Evolutionary conservation across 2,329 filamentous ascomycete species (phyloP).

Genomic region (Calonectria ilicicola): DNA sequence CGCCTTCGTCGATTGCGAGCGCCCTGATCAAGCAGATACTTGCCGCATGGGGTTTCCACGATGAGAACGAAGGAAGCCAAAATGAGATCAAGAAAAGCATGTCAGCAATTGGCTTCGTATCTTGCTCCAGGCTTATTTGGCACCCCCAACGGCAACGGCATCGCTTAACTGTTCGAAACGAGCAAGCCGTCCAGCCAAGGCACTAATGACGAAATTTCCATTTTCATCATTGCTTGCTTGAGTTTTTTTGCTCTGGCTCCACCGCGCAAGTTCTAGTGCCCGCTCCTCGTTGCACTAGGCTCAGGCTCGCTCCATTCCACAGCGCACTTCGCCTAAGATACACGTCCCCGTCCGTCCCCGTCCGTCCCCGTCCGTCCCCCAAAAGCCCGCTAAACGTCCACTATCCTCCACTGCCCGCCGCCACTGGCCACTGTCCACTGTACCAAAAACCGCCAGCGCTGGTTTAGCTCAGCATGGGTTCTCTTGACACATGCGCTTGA

Average conservation of each 20-base stretch:
- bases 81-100: background rate
- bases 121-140: background rate
- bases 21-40: slow-evolving; percentile 6
- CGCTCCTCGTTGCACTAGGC: background rate
- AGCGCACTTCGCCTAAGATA: background rate
- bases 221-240: background rate
- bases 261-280: background rate
- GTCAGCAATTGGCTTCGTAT: slow-evolving; percentile 4
- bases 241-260: background rate
- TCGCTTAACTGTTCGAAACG: background rate
- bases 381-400: background rate
- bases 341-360: no score
- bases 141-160: background rate
- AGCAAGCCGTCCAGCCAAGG: background rate
- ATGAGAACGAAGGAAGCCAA: background rate
- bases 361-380: no score
- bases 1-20: background rate
- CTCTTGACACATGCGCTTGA: slow-evolving; percentile 8
- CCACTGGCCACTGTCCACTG: background rate
- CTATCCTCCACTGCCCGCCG: no score
- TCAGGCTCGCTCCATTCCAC: background rate
- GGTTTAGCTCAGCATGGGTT: slow-evolving; percentile 6
- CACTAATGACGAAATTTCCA: background rate
- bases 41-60: background rate
- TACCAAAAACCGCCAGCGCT: background rate